These are phyloP conservation scores for Microcos paniculata DNA, from an alignment of 345 rosid genomes.

Conservation along the genomic window DNA sequence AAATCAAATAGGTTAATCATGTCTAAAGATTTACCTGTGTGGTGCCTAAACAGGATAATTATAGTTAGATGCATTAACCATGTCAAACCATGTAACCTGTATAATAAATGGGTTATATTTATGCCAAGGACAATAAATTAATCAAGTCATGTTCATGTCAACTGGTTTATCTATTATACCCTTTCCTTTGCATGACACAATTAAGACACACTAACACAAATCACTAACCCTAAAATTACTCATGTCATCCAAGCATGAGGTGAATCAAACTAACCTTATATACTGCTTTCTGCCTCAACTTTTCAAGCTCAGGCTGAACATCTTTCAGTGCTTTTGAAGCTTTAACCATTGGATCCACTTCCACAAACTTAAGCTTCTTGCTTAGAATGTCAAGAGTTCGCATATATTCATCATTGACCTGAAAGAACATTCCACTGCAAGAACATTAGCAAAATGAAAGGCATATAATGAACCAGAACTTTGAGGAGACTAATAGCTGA, in stretches of 20 bases:
- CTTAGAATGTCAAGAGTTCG: constrained; percentile 86
- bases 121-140: background rate
- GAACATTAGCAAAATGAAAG: constrained; percentile 18
- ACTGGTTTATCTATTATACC: background rate
- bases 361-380: constrained; percentile 86
- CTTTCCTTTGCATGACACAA: background rate
- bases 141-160: background rate
- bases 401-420: constrained; percentile 94
- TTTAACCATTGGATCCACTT: constrained; percentile 72
- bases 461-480: background rate
- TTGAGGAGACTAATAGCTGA: constrained; percentile 5
- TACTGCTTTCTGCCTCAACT: constrained; percentile 92
- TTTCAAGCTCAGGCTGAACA: constrained; percentile 97
- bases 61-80: background rate
- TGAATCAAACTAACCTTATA: constrained; percentile 63
- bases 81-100: background rate
- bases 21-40: background rate
- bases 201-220: background rate
- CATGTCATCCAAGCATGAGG: background rate
- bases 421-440: constrained; percentile 31
- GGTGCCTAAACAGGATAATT: background rate
- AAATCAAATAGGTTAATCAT: background rate
- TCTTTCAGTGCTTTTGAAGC: constrained; percentile 90
- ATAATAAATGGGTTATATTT: background rate
- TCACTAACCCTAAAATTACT: background rate